A percentile compares a stretch with the other conserved stretches of the same genome.
Conservation (phyloP, 768 basidiomycete species). For the Suillus hirtellus region DNA sequence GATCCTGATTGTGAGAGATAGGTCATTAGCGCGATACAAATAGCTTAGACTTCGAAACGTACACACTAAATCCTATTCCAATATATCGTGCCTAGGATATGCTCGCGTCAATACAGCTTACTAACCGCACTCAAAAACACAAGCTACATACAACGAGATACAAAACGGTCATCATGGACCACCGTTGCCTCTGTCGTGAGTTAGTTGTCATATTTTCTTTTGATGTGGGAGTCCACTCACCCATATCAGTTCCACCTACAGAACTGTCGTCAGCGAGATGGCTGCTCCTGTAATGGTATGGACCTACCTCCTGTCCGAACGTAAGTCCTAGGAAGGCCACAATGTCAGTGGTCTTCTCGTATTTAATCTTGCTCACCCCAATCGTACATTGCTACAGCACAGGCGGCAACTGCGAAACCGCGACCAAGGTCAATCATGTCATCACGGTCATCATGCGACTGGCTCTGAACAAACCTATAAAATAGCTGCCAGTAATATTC, state of each 20-base stretch:
- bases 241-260: neutral
- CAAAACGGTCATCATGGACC: neutral
- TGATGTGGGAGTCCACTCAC: neutral
- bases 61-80: neutral
- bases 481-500: neutral
- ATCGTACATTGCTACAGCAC: neutral
- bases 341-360: neutral
- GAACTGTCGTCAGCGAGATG: neutral
- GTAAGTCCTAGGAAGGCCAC: neutral
- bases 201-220: neutral
- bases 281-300: neutral
- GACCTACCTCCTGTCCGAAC: neutral
- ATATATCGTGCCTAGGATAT: neutral
- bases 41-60: neutral
- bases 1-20: neutral
- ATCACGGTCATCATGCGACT: neutral
- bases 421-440: neutral
- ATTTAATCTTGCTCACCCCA: neutral
- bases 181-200: neutral
- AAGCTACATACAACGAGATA: neutral
- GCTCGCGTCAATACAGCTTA: too few species aligned
- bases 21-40: neutral
- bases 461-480: neutral
- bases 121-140: neutral
- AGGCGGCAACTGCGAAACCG: neutral